Evolutionary conservation across 768 basidiomycete species (phyloP), one percentile per base, ranked within the genome.

Genomic region (Macrolepiota dolichaula): DNA sequence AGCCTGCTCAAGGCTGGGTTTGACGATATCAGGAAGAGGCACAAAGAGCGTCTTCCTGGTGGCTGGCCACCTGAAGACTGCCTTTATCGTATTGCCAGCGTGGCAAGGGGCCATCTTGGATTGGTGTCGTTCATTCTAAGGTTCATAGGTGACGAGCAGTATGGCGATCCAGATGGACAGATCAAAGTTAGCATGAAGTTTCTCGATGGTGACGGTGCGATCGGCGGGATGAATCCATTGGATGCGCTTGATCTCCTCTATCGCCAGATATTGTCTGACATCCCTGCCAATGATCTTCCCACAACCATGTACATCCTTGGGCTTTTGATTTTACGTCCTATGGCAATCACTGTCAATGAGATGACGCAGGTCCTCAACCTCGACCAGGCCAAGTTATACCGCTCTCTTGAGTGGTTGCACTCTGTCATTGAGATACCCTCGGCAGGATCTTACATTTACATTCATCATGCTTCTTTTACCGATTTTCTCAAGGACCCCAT

Each of bases 271-370:
- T 25, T 59, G 13, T 59, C 49, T 0, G 38, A 51, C 15, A 51
- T 59, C 22, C 49, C 57, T 3, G 6, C 17, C 11, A 40, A 40
- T 2, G 38, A 12, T 27, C 57, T 59, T 2, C 36, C 50, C 4
- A 59, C 17, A 2, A 59, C 57, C 15, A 59, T 51, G 50, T 50
- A 50, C 11, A 51, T 59, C 13, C 50, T 59, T n/a, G 49, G 50
- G 11, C n/a, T 59, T 12, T 59, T 19, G 6, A 51, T 59, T 32
- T 25, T 44, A 10, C 50, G 42, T n/a, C 36, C 37, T 10, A n/a
- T 22, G 40, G 2, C 24, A 37, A 27, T 7, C 12, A 4, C 35
- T 58, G 9, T 17, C 55, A 17, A 42, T 25, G 11, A 44, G 5
- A 29, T 17, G n/a, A 46, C 55, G 2, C 19, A 57, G 12, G 47